These are phyloP conservation scores for Pythium coloratum DNA, from an alignment of 352 stramenopile genomes.

Conservation along the genomic window DNA sequence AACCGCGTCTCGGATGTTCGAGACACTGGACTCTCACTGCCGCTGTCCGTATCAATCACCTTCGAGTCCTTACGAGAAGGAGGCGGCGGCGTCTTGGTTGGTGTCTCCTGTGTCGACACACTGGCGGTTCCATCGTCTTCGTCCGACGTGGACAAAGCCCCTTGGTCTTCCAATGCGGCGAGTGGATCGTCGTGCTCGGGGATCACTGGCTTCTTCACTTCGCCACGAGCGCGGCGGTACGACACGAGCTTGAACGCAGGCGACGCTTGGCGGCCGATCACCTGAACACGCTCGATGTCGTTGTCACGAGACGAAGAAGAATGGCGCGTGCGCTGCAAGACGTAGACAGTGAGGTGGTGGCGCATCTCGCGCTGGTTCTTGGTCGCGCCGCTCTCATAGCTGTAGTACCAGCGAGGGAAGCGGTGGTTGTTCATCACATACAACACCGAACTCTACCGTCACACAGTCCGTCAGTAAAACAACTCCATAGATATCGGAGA, in stretches of 20 bases:
- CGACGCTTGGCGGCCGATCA: constrained; percentile 39
- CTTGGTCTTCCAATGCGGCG: constrained; percentile 1
- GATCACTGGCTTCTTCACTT: constrained; percentile 14
- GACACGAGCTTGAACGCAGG: constrained; percentile 36
- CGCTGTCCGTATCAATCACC: neutral
- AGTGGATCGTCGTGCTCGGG: constrained; percentile 9
- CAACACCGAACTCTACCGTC: constrained; percentile 32
- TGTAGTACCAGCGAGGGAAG: constrained; percentile 56
- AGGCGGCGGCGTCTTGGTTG: neutral
- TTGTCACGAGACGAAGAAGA: neutral
- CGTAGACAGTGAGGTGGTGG: constrained; percentile 44
- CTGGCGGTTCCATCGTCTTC: constrained; percentile 6
- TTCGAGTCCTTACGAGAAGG: neutral
- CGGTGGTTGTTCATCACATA: constrained; percentile 55
- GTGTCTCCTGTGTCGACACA: neutral
- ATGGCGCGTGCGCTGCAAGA: constrained; percentile 31
- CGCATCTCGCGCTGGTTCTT: constrained; percentile 47
- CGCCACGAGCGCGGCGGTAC: constrained; percentile 33
- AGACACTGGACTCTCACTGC: constrained; percentile 4
- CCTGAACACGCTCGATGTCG: constrained; percentile 16
- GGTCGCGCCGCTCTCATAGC: constrained; percentile 49
- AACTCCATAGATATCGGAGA: neutral
- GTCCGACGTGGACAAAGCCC: neutral
- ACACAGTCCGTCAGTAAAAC: constrained; percentile 3
- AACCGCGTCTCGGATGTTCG: constrained; percentile 2